A percentile compares a stretch with the other conserved stretches of the same genome.
phyloP scores from a whole-genome alignment of 192 early-diverging fungal species.

The Fimicolochytrium jonesii region DNA sequence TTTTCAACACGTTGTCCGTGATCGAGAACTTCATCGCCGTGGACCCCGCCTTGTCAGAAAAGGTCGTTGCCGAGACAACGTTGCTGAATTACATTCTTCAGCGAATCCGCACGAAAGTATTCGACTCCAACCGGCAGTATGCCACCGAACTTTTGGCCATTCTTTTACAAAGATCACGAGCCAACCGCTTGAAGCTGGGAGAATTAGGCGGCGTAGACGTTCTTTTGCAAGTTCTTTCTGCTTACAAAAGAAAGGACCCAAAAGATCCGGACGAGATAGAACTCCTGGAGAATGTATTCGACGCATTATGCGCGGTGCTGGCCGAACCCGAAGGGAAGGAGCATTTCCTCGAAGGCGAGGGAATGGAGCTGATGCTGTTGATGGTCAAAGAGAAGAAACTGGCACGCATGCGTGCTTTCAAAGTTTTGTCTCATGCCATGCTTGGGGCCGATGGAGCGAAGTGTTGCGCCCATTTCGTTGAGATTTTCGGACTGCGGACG shows the following conservation, averaged over 20 bases:
- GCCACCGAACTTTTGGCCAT: slow-evolving; percentile 83
- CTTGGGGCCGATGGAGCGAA: slow-evolving; percentile 25
- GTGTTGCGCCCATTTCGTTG: slow-evolving; percentile 73
- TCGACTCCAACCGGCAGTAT: slow-evolving; percentile 85
- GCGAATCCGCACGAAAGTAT: slow-evolving; percentile 55
- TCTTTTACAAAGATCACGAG: slow-evolving; percentile 63
- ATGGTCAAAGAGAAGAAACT: slow-evolving; percentile 83
- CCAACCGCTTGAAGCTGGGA: slow-evolving; percentile 21
- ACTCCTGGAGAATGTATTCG: slow-evolving; percentile 89
- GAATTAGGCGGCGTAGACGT: slow-evolving; percentile 61
- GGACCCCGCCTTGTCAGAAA: slow-evolving; percentile 61
- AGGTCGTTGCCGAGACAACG: slow-evolving; percentile 57
- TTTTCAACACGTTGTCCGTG: slow-evolving; percentile 79
- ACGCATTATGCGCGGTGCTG: slow-evolving; percentile 71
- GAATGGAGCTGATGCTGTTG: slow-evolving; percentile 86
- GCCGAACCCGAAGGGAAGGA: slow-evolving; percentile 64
- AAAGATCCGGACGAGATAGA: slow-evolving; percentile 81
- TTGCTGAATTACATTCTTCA: slow-evolving; percentile 73
- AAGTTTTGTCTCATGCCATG: slow-evolving; percentile 72
- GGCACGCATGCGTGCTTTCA: slow-evolving; percentile 76
- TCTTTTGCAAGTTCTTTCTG: slow-evolving; percentile 63
- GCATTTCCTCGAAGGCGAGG: slow-evolving; percentile 76
- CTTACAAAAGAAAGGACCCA: slow-evolving; percentile 68
- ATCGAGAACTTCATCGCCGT: slow-evolving; percentile 84
- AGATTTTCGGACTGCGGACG: slow-evolving; percentile 75